phyloP scores from a whole-genome alignment of 352 stramenopile genomes.

The Pythium utonaiense region DNA sequence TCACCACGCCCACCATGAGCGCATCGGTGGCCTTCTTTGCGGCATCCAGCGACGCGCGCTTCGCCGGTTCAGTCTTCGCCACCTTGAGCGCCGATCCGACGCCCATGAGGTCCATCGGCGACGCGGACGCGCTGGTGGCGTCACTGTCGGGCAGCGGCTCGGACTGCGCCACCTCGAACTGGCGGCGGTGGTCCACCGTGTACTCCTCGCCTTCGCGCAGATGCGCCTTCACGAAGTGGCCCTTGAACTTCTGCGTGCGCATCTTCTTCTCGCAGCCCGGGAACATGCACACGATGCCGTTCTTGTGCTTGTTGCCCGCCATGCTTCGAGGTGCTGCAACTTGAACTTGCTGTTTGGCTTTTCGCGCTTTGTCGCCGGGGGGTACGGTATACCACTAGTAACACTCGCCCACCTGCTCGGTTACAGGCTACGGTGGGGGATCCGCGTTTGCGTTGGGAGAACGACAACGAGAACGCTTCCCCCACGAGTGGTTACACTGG shows the following conservation, averaged over 20 bases:
- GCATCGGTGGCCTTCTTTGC: constrained; percentile 19
- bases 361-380: neutral
- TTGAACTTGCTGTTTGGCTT: constrained; percentile 22
- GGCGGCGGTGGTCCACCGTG: constrained; percentile 68
- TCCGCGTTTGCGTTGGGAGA: too few relatives aligned
- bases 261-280: constrained; percentile 80
- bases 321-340: constrained; percentile 27
- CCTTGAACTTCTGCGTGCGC: constrained; percentile 87
- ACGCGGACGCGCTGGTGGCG: constrained; percentile 15
- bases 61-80: constrained; percentile 14
- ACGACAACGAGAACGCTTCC: constrained; percentile 8
- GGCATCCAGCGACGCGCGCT: constrained; percentile 18
- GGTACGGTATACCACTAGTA: constrained; percentile 10
- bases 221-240: constrained; percentile 77
- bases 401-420: neutral
- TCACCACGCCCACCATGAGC: constrained; percentile 4
- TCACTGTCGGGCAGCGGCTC: constrained; percentile 37
- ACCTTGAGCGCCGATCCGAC: neutral
- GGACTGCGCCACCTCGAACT: constrained; percentile 72
- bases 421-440: constrained; percentile 13
- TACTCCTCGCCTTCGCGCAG: constrained; percentile 76
- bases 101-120: constrained; percentile 21
- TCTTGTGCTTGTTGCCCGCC: constrained; percentile 89
- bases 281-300: constrained; percentile 81
- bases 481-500: constrained; percentile 29